phyloP scores from a whole-genome alignment of 208 protist genomes.

The Willaertia magna region DNA sequence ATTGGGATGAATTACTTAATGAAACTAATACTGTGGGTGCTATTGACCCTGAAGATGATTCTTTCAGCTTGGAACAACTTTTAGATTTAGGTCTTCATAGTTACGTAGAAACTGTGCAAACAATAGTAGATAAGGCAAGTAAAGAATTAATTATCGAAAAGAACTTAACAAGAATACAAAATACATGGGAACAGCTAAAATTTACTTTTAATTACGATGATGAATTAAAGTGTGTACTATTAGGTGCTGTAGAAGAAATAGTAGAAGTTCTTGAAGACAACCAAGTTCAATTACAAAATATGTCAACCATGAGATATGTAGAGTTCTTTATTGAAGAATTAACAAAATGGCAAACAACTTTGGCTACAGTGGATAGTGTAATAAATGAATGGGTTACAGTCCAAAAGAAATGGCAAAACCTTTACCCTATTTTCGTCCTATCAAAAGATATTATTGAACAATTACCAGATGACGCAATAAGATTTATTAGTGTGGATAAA shows the following conservation, averaged over 20 bases:
- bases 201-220: slow-evolving; percentile 74
- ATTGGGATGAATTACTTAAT: slow-evolving; percentile 75
- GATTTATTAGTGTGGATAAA: slow-evolving; percentile 40
- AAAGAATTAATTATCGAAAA: slow-evolving; percentile 93
- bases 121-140: slow-evolving; percentile 89
- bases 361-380: slow-evolving; percentile 85
- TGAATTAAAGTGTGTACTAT: slow-evolving; percentile 63
- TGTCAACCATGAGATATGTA: slow-evolving; percentile 83
- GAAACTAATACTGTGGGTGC: slow-evolving; percentile 28
- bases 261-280: slow-evolving; percentile 86
- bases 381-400: slow-evolving; percentile 86
- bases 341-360: slow-evolving; percentile 81
- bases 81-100: slow-evolving; percentile 88
- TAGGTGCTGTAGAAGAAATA: slow-evolving; percentile 78
- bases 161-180: slow-evolving; percentile 83
- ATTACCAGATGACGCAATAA: slow-evolving; percentile 75
- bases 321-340: slow-evolving; percentile 88
- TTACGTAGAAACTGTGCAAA: slow-evolving; percentile 84
- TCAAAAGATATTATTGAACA: slow-evolving; percentile 91
- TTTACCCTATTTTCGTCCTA: slow-evolving; percentile 93
- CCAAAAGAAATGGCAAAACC: slow-evolving; percentile 88
- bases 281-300: slow-evolving; percentile 82
- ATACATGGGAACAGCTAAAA: slow-evolving; percentile 74
- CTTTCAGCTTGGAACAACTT: slow-evolving; percentile 85
- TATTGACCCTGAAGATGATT: slow-evolving; percentile 63